Base-by-base conservation (phyloP, 345 rosid species). In the Populus euphratica region DNA sequence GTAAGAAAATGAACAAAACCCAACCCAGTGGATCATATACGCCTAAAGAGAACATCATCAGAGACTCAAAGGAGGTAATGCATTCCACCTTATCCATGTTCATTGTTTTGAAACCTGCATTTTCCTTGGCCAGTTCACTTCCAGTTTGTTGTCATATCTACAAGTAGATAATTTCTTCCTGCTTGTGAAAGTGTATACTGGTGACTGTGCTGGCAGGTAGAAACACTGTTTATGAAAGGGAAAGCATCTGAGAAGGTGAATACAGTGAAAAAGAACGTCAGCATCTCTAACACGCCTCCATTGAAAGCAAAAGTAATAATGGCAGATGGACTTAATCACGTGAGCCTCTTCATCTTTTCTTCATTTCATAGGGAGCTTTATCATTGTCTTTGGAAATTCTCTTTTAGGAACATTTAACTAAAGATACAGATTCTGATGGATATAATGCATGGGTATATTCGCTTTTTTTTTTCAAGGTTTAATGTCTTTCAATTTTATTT, bases 311-410 rank as follows among this genome's bases (percentile, higher is more conserved):
- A 90, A 79, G 86, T 93, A 71, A 93, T 95, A 87, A 75, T 90
- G 86, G 92, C 85, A 38, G 98, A 93, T 29, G 92, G 89, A 80
- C 82, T 87, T 17, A 89, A 90, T 97, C 84, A 88, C 84, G 87
- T 82, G 47, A 12, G 20, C 77, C 29, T n/a, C 64, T 70, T 59
- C 5, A 36, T 70, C 12, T 70, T 62, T 2, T 43, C 8, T 73
- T 64, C 29, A 59, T 2, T 52, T 17, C 59, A 52, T 52, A 18
- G 20, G 64, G 50, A 35, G 27, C 36, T 35, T 82, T 29, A 52
- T 69, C 68, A 38, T 62, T 36, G 70, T 70, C 50, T 14, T 5
- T 66, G 70, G 71, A 68, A 44, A 65, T 43, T 18, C 50, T 63
- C 23, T 70, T 43, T 29, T 50, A 4, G 35, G 23, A 35, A 66